Base-by-base conservation (phyloP, 164 flowering plant species). In the Hamamelis virginiana region DNA sequence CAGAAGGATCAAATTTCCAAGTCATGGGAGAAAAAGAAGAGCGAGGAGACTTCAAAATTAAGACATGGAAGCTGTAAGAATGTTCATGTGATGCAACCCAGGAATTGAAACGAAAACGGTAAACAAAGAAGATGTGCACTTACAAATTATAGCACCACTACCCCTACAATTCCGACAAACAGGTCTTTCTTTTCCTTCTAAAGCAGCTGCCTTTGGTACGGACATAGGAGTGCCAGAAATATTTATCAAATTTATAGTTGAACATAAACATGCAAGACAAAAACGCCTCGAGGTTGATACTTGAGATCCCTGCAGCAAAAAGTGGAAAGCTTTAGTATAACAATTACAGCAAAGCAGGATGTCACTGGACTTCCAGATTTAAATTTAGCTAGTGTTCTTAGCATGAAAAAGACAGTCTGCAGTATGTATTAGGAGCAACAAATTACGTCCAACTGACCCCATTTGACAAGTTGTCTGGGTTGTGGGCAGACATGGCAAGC, bases 81-180 rank as follows among this genome's bases (percentile, higher is more conserved):
- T 33, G 41, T 33, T 33, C 41, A 33, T 33, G 41, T 2, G 2
- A 33, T 33, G 41, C 41, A 33, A 33, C 41, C 21, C 21, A 5
- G 55, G 51, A 27, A 23, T 26, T 14, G n/a, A 38, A 58, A 60
- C 38, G 62, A 46, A 57, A 1, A 58, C 14, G 41, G 19, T n/a
- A 62, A n/a, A 44, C 21, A 18, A 45, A 71, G 25, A 18, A 41
- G 67, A 59, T 26, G n/a, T 23, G 66, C 18, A 80, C 97, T 91
- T 82, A 94, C 98, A 94, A 10, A 94, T 81, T 53, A 94, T 74
- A 76, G 94, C 95, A 68, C 98, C 97, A 83, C 91, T 85, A 41
- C 97, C 98, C 64, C 78, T 73, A 85, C 98, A 94, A 69, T 92
- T 94, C 33, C 97, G 83, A 77, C 98, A 94, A 11, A 69, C 97